Conservation (phyloP, 164 flowering plant genomes). For the Stephania cephalantha region DNA sequence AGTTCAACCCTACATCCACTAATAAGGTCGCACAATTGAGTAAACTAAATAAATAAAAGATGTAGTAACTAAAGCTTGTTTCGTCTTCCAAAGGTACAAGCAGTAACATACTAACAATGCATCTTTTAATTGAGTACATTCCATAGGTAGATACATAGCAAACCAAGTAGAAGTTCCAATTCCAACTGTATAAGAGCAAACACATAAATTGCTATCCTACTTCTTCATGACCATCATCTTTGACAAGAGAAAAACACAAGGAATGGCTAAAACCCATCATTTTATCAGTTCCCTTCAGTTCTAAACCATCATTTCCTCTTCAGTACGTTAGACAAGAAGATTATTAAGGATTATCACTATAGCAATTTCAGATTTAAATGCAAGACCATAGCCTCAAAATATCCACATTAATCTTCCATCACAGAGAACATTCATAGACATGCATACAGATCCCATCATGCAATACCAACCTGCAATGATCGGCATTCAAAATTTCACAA, state of each 20-base stretch:
- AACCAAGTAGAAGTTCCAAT: too few relatives aligned
- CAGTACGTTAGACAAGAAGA: background rate
- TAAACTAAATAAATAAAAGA: too few relatives aligned
- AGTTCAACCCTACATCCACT: background rate
- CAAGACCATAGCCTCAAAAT: background rate
- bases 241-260: background rate
- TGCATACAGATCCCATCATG: background rate
- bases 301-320: background rate
- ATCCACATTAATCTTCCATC: background rate
- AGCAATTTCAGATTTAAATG: background rate
- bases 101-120: background rate
- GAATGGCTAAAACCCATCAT: background rate
- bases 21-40: background rate
- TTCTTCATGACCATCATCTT: too few relatives aligned
- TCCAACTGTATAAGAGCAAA: background rate
- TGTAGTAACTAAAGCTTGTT: too few relatives aligned
- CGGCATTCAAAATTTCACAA: constrained; percentile 86
- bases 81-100: background rate
- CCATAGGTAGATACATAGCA: background rate
- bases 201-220: background rate
- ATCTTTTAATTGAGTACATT: too few relatives aligned
- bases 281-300: background rate
- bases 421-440: background rate
- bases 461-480: constrained; percentile 65
- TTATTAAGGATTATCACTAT: too few relatives aligned